Base-by-base conservation (phyloP, 805 yeast genomes). In the Saccharomycopsis javanensis region DNA sequence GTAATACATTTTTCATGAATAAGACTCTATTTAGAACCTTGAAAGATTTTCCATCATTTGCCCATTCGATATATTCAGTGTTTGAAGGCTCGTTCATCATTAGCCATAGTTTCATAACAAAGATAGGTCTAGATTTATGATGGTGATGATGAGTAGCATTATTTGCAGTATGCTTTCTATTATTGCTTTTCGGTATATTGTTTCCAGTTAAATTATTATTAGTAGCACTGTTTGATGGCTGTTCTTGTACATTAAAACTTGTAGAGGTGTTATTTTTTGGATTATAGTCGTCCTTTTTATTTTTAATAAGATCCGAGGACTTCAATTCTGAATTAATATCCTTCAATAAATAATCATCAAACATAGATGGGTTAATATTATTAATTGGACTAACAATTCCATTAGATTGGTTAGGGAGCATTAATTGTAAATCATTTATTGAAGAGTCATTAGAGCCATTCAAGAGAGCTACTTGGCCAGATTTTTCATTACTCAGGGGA, bases 61-160 rank as follows among this genome's bases (percentile, higher is more conserved):
- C 75, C 99, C 99, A 94, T 38, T 82, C 75, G 52, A 94, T 92
- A 64, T 81, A 82, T 50, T 84, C 78, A 16, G 77, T 68, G 69
- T 91, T 92, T 0, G 71, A 65, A 0, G 81, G 74, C 67, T 92
- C 97, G 68, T 91, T 91, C 7, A 94, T 90, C 97, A 94, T 94
- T 37, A 84, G 79, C 99, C 99, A 92, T 18, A 94, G 73, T 69
- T 94, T 94, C 75, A 84, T 81, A 8, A 94, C 96, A 72, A 94
- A 94, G 0, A 96, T 95, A 1, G 98, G 96, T 55, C 89, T 74
- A 0, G 82, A 66, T 65, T 84, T 85, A n/a, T 52, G 52, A 10
- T 50, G 57, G 35, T 15, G 15, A 55, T 20, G n/a, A n/a, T n/a
- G n/a, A 18, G 37, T 11, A 7, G 48, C 15, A 11, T 27, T 20